phyloP scores from a whole-genome alignment of 805 yeast species.

The Kodamaea nitidulidarum region DNA sequence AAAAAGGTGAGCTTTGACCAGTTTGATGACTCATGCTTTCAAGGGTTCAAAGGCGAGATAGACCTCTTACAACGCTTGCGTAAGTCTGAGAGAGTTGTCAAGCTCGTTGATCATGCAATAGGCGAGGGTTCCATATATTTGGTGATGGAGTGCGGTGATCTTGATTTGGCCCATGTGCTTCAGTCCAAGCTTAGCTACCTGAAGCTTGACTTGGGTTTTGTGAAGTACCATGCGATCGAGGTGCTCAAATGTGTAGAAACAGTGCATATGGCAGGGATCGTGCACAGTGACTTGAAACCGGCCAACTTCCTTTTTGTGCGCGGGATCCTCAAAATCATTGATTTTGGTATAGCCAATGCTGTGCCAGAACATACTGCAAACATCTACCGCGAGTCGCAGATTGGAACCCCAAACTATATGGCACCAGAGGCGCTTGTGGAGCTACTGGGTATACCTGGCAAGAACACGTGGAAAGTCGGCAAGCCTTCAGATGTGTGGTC shows the following conservation, averaged over 20 bases:
- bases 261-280: conserved; percentile 84
- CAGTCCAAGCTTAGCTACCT: conserved; percentile 42
- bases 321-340: conserved; percentile 83
- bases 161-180: conserved; percentile 80
- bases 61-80: conserved; percentile 60
- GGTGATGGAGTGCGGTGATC: conserved; percentile 94
- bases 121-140: conserved; percentile 59
- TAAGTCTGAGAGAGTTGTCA: conserved; percentile 67
- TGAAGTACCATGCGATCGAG: conserved; percentile 74
- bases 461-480: conserved; percentile 70
- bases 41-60: conserved; percentile 88
- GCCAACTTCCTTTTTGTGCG: conserved; percentile 71
- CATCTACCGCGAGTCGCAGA: conserved; percentile 82
- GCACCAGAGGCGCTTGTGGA: conserved; percentile 92
- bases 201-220: conserved; percentile 64
- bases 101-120: conserved; percentile 69
- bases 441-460: conserved; percentile 32
- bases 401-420: conserved; percentile 97
- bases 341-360: conserved; percentile 93
- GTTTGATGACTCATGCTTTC: conserved; percentile 67
- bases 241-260: conserved; percentile 77
- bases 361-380: conserved; percentile 91
- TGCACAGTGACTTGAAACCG: conserved; percentile 74
- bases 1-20: conserved; percentile 79
- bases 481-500: conserved; percentile 98